Evolutionary conservation across 129 eudicot species (phyloP), one percentile per base, ranked within the genome.

Genomic region (Scalesia atractyloides): DNA sequence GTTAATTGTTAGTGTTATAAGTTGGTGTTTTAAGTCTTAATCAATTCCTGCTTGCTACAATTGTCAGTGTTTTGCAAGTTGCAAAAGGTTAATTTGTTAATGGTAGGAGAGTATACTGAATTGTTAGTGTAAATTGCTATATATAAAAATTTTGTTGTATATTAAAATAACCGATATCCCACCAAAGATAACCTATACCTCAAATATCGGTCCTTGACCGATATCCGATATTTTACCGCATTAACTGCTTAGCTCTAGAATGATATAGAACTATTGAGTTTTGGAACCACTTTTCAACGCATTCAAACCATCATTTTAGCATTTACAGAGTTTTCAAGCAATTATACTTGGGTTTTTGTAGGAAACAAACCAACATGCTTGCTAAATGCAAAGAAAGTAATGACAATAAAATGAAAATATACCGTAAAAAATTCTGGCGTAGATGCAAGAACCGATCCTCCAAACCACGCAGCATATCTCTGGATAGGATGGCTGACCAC

Each of bases 401-500:
- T 7, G 39, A 19, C 0, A 44, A 22, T 0, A 17, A 51, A 5
- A 37, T 49, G 2, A 68, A 74, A n/a, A 58, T 66, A 62, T 88
- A 95, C 99, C 82, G 91, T 73, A 79, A 81, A 95, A 74, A 90
- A 95, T 84, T 95, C 99, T n/a, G 96, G 99, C 39, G 99, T 95
- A 19, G 99, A 95, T 79, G 97, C 91, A 76, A 95, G 97, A 17
- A 95, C 97, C 4, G 97, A 91, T 66, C 97, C 99, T 72, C 99
- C 97, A 82, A 95, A 95, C 99, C 97, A 95, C 68, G 89, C 99
- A 64, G 97, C 99, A 73, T 88, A 95, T 77, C 96, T 84, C 83
- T 95, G 99, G 76, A 95, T 88, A 19, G 99, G 99, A 83, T 91
- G 96, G 88, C 96, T 95, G 53, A 90, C 96, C n/a, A 91, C 99